phyloP scores from a whole-genome alignment of 2,329 filamentous ascomycete genomes.

The Phaeosphaeriaceae sp. region DNA sequence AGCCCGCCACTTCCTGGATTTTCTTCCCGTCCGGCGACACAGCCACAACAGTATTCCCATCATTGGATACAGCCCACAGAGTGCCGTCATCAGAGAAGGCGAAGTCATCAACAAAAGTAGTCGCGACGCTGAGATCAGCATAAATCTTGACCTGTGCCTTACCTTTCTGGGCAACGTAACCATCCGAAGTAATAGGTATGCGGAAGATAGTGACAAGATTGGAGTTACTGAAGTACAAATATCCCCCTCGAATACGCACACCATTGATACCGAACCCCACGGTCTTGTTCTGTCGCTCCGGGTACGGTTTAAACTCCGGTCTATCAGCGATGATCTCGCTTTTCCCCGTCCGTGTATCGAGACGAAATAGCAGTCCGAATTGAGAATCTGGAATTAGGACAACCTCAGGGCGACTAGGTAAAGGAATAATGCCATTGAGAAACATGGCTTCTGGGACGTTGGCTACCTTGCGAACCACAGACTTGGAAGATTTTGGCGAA shows the following conservation, averaged over 20 bases:
- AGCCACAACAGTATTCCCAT: constrained; percentile 10
- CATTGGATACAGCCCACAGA: constrained; percentile 10
- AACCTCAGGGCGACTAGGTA: background rate
- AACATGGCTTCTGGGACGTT: constrained; percentile 10
- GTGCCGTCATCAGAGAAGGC: constrained; percentile 5
- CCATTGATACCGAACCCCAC: constrained; percentile 14
- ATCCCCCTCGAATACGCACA: constrained; percentile 4
- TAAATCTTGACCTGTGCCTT: constrained; percentile 6
- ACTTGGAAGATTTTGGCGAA: background rate
- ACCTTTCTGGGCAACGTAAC: constrained; percentile 7
- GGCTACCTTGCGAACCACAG: constrained; percentile 7
- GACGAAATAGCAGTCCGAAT: constrained; percentile 8
- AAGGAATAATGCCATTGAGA: constrained; percentile 10
- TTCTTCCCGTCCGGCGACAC: background rate
- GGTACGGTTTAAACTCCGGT: constrained; percentile 9
- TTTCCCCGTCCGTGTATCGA: constrained; percentile 5
- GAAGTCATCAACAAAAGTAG: constrained; percentile 14
- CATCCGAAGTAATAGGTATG: constrained; percentile 5
- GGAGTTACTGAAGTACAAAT: constrained; percentile 12
- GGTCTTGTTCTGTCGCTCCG: constrained; percentile 10
- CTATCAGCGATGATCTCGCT: constrained; percentile 10
- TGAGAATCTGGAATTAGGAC: constrained; percentile 9
- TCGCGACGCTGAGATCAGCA: constrained; percentile 5
- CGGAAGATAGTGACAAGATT: constrained; percentile 10
- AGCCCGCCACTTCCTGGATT: constrained; percentile 2